Conservation (phyloP, 306 rosid genomes). For the Vachellia pachyceras region DNA sequence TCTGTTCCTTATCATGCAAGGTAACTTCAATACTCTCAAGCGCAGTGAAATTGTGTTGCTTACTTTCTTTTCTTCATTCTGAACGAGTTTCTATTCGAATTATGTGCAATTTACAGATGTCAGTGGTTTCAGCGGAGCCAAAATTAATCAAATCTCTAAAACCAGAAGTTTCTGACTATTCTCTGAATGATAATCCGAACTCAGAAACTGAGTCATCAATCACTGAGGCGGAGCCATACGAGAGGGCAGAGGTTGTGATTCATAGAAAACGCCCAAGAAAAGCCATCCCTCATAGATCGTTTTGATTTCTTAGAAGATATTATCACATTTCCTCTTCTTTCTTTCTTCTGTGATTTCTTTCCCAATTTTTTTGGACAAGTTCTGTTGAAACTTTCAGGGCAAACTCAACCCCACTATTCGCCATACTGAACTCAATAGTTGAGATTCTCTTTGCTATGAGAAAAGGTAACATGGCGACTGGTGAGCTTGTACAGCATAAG, state of each 20-base stretch:
- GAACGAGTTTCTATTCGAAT: slow-evolving; percentile 17
- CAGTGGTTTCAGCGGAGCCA: slow-evolving; percentile 52
- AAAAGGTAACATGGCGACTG: slow-evolving; percentile 42
- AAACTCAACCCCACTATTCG: slow-evolving; percentile 24
- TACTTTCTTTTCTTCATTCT: slow-evolving; percentile 12
- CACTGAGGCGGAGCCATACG: slow-evolving; percentile 79
- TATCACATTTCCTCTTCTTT: slow-evolving; percentile 1
- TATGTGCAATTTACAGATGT: slow-evolving; percentile 44
- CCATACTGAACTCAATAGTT: slow-evolving; percentile 37
- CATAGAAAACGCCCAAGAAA: slow-evolving; percentile 83
- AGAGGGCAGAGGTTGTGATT: slow-evolving; percentile 67
- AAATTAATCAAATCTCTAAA: slow-evolving; percentile 39
- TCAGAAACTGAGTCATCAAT: slow-evolving; percentile 75
- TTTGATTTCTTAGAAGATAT: slow-evolving; percentile 38
- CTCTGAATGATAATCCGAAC: slow-evolving; percentile 50
- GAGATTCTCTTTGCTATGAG: slow-evolving; percentile 44
- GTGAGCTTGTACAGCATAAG: slow-evolving; percentile 64
- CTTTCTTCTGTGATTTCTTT: slow-evolving; percentile 32
- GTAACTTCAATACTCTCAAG: slow-evolving; percentile 48
- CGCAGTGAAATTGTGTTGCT: slow-evolving; percentile 7
- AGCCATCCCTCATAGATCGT: slow-evolving; percentile 75
- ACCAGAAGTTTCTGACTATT: slow-evolving; percentile 48
- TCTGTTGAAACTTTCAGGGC: slow-evolving; percentile 34
- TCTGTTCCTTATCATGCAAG: slow-evolving; percentile 95
- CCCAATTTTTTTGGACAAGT: slow-evolving; percentile 34